Percentiles rank a stretch among this genome's conserved stretches.
Evolutionary conservation across 345 rosid species (phyloP).

Genomic region (Euphorbia pulcherrima): DNA sequence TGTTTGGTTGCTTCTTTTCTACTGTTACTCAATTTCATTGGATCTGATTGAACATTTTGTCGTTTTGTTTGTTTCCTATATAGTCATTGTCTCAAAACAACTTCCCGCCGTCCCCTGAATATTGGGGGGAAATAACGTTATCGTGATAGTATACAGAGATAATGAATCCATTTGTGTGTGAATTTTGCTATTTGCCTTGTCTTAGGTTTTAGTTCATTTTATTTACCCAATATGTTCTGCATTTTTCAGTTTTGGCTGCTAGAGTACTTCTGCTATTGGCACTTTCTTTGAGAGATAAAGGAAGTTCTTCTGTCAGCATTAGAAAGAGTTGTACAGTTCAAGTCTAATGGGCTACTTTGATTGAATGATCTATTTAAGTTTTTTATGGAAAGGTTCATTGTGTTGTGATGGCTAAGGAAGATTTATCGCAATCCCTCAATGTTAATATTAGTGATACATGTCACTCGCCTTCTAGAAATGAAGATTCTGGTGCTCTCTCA

Average conservation of each 20-base stretch:
- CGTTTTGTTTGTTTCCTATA: background rate
- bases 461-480: conserved; percentile 37
- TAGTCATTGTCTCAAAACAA: background rate
- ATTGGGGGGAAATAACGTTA: too few species aligned
- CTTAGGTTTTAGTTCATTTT: background rate
- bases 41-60: background rate
- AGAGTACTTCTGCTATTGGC: background rate
- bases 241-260: background rate
- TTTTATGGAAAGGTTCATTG: background rate
- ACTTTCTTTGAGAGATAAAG: background rate
- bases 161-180: background rate
- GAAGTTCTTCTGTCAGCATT: background rate
- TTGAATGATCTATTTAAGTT: background rate
- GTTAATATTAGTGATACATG: conserved; percentile 40
- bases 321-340: background rate
- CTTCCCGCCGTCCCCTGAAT: background rate
- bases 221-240: background rate
- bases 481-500: conserved; percentile 35
- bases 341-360: background rate
- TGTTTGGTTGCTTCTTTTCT: too few species aligned
- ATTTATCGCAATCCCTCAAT: conserved; percentile 35
- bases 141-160: background rate
- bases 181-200: background rate
- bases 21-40: background rate
- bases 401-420: conserved; percentile 64